These are phyloP conservation scores for Monosporascus sp. DNA, from an alignment of 2,329 filamentous ascomycete species.

Conservation along the genomic window DNA sequence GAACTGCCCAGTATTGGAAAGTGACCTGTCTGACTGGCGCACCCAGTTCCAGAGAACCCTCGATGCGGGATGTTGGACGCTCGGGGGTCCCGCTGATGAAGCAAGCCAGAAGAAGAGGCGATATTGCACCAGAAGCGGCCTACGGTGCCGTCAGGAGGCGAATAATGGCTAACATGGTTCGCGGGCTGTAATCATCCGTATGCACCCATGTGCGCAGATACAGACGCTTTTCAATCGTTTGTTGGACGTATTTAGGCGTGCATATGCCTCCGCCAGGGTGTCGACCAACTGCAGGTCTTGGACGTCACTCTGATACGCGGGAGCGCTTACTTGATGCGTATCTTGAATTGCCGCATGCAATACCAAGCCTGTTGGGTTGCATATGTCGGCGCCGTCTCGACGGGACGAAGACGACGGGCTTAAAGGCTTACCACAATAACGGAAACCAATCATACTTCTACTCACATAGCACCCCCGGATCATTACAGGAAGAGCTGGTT, in stretches of 20 bases:
- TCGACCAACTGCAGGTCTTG: neutral
- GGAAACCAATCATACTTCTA: neutral
- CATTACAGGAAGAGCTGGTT: no score
- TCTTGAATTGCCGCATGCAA: neutral
- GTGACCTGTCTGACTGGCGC: no score
- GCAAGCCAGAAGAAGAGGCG: neutral
- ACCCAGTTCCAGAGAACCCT: no score
- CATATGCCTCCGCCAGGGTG: neutral
- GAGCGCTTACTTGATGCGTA: neutral
- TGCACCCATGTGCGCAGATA: no score
- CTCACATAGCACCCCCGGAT: neutral
- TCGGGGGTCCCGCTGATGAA: neutral
- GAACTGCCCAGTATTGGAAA: no score
- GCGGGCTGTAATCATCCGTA: no score
- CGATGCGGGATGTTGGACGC: no score
- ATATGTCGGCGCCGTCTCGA: neutral
- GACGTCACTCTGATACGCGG: neutral
- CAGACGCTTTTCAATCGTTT: neutral
- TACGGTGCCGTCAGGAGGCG: neutral
- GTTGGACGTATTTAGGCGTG: neutral
- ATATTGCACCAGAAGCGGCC: neutral
- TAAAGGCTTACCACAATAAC: neutral
- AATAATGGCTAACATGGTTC: neutral
- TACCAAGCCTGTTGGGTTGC: neutral
- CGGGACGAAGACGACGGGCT: neutral